Conservation (phyloP, 495 filamentous ascomycete species). For the Cairneyella variabilis region DNA sequence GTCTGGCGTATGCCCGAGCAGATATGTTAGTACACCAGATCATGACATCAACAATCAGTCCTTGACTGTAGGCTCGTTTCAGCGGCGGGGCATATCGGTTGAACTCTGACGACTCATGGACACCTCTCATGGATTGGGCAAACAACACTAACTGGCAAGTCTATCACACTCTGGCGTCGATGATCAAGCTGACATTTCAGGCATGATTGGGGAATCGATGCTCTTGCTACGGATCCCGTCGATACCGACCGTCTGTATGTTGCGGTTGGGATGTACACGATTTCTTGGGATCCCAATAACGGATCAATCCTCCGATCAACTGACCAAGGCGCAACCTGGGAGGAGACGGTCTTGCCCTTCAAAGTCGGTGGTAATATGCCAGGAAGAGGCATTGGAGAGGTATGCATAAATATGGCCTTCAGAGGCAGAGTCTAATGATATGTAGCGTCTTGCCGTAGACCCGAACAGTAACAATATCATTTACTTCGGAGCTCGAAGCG, state of each 20-base stretch:
- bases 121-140: conserved; percentile 47
- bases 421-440: not conserved
- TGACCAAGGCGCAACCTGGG: conserved; percentile 49
- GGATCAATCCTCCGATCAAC: conserved; percentile 47
- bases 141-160: conserved; percentile 45
- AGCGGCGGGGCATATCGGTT: conserved; percentile 54
- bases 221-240: conserved; percentile 52
- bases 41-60: not conserved
- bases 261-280: conserved; percentile 56
- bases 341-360: conserved; percentile 45
- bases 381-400: conserved; percentile 59
- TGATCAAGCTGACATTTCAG: conserved; percentile 16
- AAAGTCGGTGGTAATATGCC: conserved; percentile 64
- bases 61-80: not conserved
- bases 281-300: conserved; percentile 52
- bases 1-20: conserved; percentile 56
- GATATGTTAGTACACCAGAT: conserved; percentile 38
- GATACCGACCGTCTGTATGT: conserved; percentile 52
- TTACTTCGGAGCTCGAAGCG: conserved; percentile 57
- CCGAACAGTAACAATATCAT: conserved; percentile 51
- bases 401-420: not conserved
- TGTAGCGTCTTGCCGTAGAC: conserved; percentile 51
- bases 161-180: not conserved
- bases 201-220: conserved; percentile 55
- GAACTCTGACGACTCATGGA: conserved; percentile 54